phyloP scores from a whole-genome alignment of 352 stramenopile species.

The Pythium dissimile region DNA sequence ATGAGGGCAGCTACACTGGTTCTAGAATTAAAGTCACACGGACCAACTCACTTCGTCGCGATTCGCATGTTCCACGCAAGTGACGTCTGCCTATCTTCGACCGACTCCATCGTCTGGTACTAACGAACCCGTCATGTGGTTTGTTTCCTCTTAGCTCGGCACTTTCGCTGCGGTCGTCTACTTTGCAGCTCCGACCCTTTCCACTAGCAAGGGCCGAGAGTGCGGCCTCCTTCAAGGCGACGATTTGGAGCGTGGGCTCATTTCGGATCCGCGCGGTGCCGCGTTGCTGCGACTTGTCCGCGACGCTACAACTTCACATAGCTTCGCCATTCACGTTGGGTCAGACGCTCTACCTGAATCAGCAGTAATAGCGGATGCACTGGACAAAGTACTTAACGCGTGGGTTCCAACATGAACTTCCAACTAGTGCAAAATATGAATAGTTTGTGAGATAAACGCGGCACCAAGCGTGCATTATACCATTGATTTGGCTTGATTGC shows the following conservation, averaged over 20 bases:
- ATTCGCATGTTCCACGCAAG: slow-evolving; percentile 37
- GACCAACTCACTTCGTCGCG: slow-evolving; percentile 16
- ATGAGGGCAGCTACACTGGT: neutral
- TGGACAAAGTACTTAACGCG: no score
- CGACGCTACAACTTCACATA: slow-evolving; percentile 13
- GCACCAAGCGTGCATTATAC: neutral
- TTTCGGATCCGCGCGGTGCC: slow-evolving; percentile 20
- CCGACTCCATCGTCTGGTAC: neutral
- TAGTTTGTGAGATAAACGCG: no score
- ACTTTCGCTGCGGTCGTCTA: neutral
- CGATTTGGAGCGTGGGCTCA: slow-evolving; percentile 30
- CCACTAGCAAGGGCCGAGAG: neutral
- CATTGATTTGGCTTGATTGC: no score
- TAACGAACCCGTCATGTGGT: no score
- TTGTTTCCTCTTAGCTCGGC: neutral
- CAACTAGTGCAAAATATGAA: no score
- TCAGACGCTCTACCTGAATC: slow-evolving; percentile 24
- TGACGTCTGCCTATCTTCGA: neutral
- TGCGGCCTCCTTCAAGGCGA: neutral
- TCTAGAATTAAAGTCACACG: neutral
- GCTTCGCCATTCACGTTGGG: slow-evolving; percentile 41
- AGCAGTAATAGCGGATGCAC: neutral
- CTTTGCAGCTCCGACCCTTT: neutral
- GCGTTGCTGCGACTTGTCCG: slow-evolving; percentile 28
- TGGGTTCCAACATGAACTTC: no score